Conservation (phyloP, 1,284 basidiomycete genomes). For the Mixia osmundae region DNA sequence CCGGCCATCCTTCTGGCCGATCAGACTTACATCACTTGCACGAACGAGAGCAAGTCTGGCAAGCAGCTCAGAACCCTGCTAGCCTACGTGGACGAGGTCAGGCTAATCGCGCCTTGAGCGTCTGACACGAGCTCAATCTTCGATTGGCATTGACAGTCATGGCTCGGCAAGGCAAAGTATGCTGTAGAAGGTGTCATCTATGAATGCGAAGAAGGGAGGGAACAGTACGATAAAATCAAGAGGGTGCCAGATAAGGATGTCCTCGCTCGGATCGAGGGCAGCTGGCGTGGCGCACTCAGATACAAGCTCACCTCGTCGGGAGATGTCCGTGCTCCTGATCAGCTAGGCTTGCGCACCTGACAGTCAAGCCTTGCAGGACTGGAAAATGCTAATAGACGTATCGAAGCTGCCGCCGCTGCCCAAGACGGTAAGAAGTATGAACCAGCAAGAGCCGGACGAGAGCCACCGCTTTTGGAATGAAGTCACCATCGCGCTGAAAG, state of each 20-base stretch:
- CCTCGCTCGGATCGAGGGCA: constrained; percentile 63
- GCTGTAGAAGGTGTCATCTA: constrained; percentile 74
- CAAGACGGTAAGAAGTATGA: constrained; percentile 59
- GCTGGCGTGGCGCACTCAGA: no score
- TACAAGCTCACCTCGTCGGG: no score
- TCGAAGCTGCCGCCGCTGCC: constrained; percentile 48
- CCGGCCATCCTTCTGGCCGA: constrained; percentile 75
- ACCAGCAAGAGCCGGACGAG: constrained; percentile 54
- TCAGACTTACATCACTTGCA: constrained; percentile 57
- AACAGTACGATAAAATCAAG: constrained; percentile 51
- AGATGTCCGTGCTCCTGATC: no score
- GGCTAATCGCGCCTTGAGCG: not conserved
- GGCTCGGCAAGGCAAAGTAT: constrained; percentile 75
- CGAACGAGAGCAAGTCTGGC: constrained; percentile 26
- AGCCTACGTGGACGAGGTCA: constrained; percentile 86
- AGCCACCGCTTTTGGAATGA: constrained; percentile 70
- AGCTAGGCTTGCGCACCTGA: no score
- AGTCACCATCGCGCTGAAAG: constrained; percentile 48
- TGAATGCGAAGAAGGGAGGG: constrained; percentile 35
- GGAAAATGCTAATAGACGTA: constrained; percentile 58
- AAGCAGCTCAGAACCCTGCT: constrained; percentile 50
- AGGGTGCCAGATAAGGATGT: constrained; percentile 60
- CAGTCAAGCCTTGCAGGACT: no score
- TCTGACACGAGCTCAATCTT: not conserved
- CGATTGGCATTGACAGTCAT: constrained; percentile 34